These are phyloP conservation scores for Maudiozyma humilis DNA, from an alignment of 1,139 yeast species.

Conservation along the genomic window DNA sequence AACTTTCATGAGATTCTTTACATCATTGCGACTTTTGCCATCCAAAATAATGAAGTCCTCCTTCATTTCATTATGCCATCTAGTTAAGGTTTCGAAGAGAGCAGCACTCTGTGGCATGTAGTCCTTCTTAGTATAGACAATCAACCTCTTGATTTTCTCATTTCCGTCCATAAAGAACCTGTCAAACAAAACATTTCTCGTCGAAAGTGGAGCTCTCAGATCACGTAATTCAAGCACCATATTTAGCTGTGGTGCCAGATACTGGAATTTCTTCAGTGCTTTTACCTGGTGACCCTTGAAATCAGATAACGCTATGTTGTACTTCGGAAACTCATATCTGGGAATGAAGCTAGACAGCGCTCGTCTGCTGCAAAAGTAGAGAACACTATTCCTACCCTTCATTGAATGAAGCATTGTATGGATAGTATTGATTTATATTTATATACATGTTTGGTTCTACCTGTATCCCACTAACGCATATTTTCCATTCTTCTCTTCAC, in stretches of 20 bases:
- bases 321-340: slow-evolving; percentile 50
- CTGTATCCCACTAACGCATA: too few species aligned
- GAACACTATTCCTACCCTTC: neutral
- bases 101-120: slow-evolving; percentile 10
- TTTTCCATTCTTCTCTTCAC: too few species aligned
- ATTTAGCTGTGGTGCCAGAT: slow-evolving; percentile 73
- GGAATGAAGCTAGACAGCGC: slow-evolving; percentile 30
- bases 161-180: slow-evolving; percentile 48
- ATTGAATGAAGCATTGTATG: neutral
- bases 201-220: slow-evolving; percentile 78
- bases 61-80: slow-evolving; percentile 39
- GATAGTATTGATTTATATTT: too few species aligned
- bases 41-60: slow-evolving; percentile 57
- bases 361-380: neutral
- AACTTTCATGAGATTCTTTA: slow-evolving; percentile 41
- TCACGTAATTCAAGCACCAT: slow-evolving; percentile 79
- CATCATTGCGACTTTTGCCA: slow-evolving; percentile 47
- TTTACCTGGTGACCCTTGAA: slow-evolving; percentile 88
- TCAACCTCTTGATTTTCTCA: slow-evolving; percentile 29
- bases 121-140: slow-evolving; percentile 30
- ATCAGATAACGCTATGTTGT: slow-evolving; percentile 62
- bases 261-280: slow-evolving; percentile 63
- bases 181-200: slow-evolving; percentile 75
- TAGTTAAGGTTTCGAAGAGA: slow-evolving; percentile 15
- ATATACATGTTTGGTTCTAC: neutral